A percentile compares a stretch with the other conserved stretches of the same genome.
These are phyloP conservation scores for Lotmaria passim DNA, from an alignment of 208 protist species.

Conservation along the genomic window DNA sequence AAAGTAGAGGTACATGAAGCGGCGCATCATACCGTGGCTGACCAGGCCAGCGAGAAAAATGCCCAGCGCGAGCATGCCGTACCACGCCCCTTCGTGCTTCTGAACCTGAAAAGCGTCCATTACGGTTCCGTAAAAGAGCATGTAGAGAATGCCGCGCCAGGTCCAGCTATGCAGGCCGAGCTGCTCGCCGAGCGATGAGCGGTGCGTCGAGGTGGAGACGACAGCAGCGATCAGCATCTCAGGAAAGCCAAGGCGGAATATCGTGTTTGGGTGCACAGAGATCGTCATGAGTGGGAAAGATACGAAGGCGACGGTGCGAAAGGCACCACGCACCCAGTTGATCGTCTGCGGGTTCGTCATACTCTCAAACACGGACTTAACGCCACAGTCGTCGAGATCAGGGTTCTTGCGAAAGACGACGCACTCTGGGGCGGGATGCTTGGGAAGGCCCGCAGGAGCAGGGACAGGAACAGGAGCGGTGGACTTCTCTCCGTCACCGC, in stretches of 20 bases:
- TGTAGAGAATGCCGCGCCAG: slow-evolving; percentile 37
- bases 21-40: slow-evolving; percentile 35
- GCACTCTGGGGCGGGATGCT: slow-evolving; percentile 27
- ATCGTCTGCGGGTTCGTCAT: slow-evolving; percentile 28
- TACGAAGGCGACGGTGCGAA: slow-evolving; percentile 36
- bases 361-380: slow-evolving; percentile 30
- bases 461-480: neutral
- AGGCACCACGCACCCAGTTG: slow-evolving; percentile 21
- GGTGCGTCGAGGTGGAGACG: slow-evolving; percentile 38
- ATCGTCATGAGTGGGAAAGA: slow-evolving; percentile 38
- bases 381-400: slow-evolving; percentile 36
- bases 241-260: slow-evolving; percentile 32
- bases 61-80: slow-evolving; percentile 31
- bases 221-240: slow-evolving; percentile 38
- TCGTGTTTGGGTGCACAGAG: slow-evolving; percentile 47
- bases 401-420: slow-evolving; percentile 41
- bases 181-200: slow-evolving; percentile 37
- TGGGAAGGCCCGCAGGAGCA: slow-evolving; percentile 7
- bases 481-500: slow-evolving; percentile 4
- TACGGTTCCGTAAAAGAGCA: slow-evolving; percentile 20
- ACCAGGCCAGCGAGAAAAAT: slow-evolving; percentile 29
- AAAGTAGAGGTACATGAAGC: slow-evolving; percentile 45
- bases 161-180: slow-evolving; percentile 42
- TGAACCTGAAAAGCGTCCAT: slow-evolving; percentile 27
- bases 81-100: slow-evolving; percentile 31